A percentile compares a stretch with the other conserved stretches of the same genome.
phyloP scores from a whole-genome alignment of 352 stramenopile genomes.

The Phytophthora agathidicida region DNA sequence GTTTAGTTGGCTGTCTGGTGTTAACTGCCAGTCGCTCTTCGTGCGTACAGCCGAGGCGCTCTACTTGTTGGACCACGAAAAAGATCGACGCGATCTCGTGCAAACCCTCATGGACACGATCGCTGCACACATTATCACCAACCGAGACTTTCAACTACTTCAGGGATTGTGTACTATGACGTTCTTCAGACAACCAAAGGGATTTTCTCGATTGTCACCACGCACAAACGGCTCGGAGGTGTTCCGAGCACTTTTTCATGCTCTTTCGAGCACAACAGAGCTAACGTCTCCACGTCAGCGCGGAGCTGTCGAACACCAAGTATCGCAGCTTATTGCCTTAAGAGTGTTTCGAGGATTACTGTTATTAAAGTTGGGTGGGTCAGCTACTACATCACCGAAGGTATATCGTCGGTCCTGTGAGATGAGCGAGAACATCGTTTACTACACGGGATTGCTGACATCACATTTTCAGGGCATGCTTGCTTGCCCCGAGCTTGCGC shows the following conservation, averaged over 20 bases:
- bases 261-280: conserved; percentile 30
- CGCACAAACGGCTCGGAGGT: conserved; percentile 46
- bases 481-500: conserved; percentile 31
- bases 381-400: conserved; percentile 33
- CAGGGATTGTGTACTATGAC: conserved; percentile 57
- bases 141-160: conserved; percentile 56
- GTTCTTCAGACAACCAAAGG: conserved; percentile 42
- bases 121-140: conserved; percentile 37
- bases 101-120: conserved; percentile 50
- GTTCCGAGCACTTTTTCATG: conserved; percentile 60
- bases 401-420: conserved; percentile 35
- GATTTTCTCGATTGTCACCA: conserved; percentile 41
- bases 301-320: conserved; percentile 33
- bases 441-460: conserved; percentile 63
- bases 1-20: conserved; percentile 60
- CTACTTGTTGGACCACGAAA: conserved; percentile 67
- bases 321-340: conserved; percentile 69
- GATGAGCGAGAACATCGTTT: conserved; percentile 42
- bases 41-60: conserved; percentile 60
- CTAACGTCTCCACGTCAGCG: conserved; percentile 1
- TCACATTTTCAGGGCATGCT: conserved; percentile 59
- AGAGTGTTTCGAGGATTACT: conserved; percentile 63
- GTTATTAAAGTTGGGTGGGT: conserved; percentile 41
- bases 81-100: conserved; percentile 53
- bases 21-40: conserved; percentile 54